A percentile compares a stretch with the other conserved stretches of the same genome.
phyloP scores from a whole-genome alignment of 257 asterid genomes.

The Capsicum baccatum region DNA sequence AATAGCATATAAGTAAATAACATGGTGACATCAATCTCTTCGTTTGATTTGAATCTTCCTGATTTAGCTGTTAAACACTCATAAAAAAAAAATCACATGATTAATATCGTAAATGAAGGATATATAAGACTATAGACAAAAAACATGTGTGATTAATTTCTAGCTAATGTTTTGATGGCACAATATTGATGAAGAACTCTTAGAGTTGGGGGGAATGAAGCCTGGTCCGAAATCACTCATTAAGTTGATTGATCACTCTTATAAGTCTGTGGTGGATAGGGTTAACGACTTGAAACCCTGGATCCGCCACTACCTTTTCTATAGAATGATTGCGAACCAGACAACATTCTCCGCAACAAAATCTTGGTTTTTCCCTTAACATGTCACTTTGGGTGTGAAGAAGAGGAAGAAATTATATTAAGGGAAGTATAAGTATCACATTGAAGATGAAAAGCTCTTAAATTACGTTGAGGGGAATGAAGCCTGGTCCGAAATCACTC shows the following conservation, averaged over 20 bases:
- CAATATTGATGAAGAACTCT: background rate
- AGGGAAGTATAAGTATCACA: background rate
- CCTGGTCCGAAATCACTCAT: slow-evolving; percentile 20
- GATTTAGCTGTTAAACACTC: background rate
- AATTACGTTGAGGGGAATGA: slow-evolving; percentile 42
- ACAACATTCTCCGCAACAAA: slow-evolving; percentile 59
- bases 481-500: slow-evolving; percentile 32
- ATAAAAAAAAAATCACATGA: background rate
- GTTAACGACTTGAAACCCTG: background rate
- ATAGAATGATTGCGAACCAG: slow-evolving; percentile 49
- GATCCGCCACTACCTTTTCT: background rate
- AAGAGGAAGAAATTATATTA: background rate
- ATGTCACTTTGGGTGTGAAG: background rate
- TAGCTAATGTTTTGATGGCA: background rate
- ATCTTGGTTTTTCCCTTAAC: background rate
- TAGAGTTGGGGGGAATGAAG: slow-evolving; percentile 42
- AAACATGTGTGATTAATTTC: background rate
- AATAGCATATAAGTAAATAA: background rate
- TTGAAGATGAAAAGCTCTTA: background rate
- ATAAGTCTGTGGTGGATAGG: background rate
- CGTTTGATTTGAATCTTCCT: slow-evolving; percentile 7
- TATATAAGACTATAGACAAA: background rate
- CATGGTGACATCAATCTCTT: background rate
- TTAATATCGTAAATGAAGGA: background rate
- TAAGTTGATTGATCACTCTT: background rate